Evolutionary conservation across 805 yeast species (phyloP).

Genomic region (Blastobotrys chiropterorum): DNA sequence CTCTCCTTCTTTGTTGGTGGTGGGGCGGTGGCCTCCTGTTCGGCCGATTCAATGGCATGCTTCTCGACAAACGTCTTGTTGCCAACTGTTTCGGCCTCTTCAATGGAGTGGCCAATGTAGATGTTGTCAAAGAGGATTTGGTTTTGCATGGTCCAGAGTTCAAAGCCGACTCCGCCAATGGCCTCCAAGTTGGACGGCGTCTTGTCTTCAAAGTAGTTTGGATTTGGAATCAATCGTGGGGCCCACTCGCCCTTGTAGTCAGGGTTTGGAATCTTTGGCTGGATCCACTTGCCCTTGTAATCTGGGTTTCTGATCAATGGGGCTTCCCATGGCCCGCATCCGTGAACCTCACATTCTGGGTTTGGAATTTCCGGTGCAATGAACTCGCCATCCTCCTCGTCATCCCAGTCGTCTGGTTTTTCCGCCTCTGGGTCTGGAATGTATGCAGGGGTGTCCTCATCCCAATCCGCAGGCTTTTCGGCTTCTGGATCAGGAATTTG

Average conservation of each 20-base stretch:
- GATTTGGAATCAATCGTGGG: constrained; percentile 62
- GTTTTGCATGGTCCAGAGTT: constrained; percentile 79
- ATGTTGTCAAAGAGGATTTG: constrained; percentile 75
- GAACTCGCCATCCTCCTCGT: constrained; percentile 87
- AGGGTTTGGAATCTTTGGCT: constrained; percentile 66
- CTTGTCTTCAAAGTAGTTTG: constrained; percentile 54
- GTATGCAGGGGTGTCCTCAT: constrained; percentile 50
- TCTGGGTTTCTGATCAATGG: constrained; percentile 62
- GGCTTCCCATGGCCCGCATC: constrained; percentile 75
- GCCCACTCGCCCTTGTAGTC: constrained; percentile 73
- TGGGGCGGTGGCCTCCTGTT: constrained; percentile 25
- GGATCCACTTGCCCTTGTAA: constrained; percentile 74
- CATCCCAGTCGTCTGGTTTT: constrained; percentile 81
- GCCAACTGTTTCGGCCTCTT: constrained; percentile 79
- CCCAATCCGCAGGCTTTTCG: constrained; percentile 73
- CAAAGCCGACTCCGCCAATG: constrained; percentile 80
- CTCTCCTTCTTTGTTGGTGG: constrained; percentile 14
- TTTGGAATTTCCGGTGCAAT: constrained; percentile 60
- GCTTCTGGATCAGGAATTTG: constrained; percentile 63
- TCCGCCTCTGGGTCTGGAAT: constrained; percentile 63
- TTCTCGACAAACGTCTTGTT: constrained; percentile 57
- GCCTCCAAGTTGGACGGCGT: constrained; percentile 57
- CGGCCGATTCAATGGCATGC: constrained; percentile 27
- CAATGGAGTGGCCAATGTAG: constrained; percentile 77
- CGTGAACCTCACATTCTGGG: constrained; percentile 59